phyloP scores from a whole-genome alignment of 208 protist genomes.

The Wallacemonas collosoma region DNA sequence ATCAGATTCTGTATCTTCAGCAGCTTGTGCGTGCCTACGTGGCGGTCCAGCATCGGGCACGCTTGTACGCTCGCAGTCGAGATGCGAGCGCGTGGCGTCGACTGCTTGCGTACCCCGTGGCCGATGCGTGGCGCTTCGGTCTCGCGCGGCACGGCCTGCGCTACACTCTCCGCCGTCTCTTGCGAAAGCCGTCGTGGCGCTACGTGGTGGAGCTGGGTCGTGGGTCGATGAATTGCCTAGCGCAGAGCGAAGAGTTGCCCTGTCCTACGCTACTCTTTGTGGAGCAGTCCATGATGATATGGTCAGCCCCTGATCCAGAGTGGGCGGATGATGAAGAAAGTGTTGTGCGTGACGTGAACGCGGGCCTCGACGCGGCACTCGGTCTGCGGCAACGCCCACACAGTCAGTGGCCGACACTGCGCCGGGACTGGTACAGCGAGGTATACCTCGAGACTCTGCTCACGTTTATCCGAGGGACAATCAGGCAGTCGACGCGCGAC shows the following conservation, averaged over 20 bases:
- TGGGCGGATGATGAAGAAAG: slow-evolving; percentile 27
- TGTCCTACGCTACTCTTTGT: slow-evolving; percentile 60
- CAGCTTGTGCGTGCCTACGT: slow-evolving; percentile 65
- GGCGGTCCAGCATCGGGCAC: slow-evolving; percentile 44
- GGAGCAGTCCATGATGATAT: slow-evolving; percentile 42
- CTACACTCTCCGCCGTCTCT: slow-evolving; percentile 8
- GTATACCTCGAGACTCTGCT: slow-evolving; percentile 56
- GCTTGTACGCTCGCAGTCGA: slow-evolving; percentile 70
- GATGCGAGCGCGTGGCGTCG: slow-evolving; percentile 48
- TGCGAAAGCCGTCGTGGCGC: slow-evolving; percentile 20
- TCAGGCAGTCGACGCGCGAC: slow-evolving; percentile 25
- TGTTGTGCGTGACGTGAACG: slow-evolving; percentile 38
- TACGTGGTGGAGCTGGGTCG: slow-evolving; percentile 32
- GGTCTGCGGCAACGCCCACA: slow-evolving; percentile 24
- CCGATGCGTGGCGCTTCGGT: slow-evolving; percentile 57
- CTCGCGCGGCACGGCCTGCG: slow-evolving; percentile 31
- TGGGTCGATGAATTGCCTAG: slow-evolving; percentile 38
- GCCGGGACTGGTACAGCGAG: slow-evolving; percentile 57
- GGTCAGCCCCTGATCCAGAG: slow-evolving; percentile 7
- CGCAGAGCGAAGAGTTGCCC: slow-evolving; percentile 63
- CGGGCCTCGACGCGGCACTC: slow-evolving; percentile 22
- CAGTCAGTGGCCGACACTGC: slow-evolving; percentile 34
- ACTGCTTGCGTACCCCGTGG: slow-evolving; percentile 45
- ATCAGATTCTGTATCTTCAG: slow-evolving; percentile 41
- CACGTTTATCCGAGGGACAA: slow-evolving; percentile 30